Base-by-base conservation (phyloP, 345 rosid species). In the Pistacia vera region DNA sequence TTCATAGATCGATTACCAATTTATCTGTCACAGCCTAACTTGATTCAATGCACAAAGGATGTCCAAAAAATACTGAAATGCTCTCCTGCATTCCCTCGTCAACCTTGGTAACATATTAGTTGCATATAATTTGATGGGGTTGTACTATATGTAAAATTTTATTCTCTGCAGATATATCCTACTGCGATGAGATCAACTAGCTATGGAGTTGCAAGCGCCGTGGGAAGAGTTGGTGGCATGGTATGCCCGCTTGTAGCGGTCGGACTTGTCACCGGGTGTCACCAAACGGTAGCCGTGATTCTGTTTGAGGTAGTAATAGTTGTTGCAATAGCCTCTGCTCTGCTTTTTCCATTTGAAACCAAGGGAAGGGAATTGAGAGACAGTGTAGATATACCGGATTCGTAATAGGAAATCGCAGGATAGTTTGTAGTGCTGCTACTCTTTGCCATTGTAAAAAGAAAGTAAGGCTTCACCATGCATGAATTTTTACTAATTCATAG, bases 141-240 rank as follows among this genome's bases (percentile, higher is more conserved):
- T 38, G 3, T 38, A 38, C 41, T 38, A 38, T 22, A 22, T 22
- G 41, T 38, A 38, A 38, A 38, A 38, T 38, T 38, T 38, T 38
- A 38, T 38, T n/a, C 6, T 41, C 1, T 76, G 73, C 38, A 90
- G 93, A 49, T 90, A 36, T 86, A 90, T 72, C 93, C 93, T 52
- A 86, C 93, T 6, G 70, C 86, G 0, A 83, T 83, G 72, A 75
- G 91, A 59, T 38, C 90, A 75, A 88, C 93, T 0, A 91, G 91
- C n/a, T 78, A 81, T 35, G 93, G 93, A 63, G 77, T 81, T 22
- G 93, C 88, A 3, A 85, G 88, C 74, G 73, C 89, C 4, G 73
- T 88, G 64, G 93, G 93, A 68, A 83, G 91, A 81, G 81, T 90
- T 16, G 93, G 93, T 2, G 93, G 93, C 36, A 85, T 88, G 87